Conservation (phyloP, 768 basidiomycete species). For the Rhodocollybia butyracea region DNA sequence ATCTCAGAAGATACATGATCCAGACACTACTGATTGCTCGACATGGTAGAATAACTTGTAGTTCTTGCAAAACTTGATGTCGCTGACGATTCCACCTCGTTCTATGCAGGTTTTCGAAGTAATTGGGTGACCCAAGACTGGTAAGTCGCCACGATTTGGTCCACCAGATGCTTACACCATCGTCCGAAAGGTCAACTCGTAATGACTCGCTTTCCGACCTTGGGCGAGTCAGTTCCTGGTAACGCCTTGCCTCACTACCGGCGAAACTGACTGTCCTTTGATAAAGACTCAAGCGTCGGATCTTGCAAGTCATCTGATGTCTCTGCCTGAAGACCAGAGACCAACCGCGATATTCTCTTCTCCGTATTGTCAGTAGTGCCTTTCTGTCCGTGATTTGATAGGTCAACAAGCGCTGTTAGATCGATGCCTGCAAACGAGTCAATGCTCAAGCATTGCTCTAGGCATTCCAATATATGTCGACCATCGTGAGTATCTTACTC, state of each 20-base stretch:
- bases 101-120: constrained; percentile 6
- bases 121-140: constrained; percentile 3
- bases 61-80: background rate
- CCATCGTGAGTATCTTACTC: constrained; percentile 48
- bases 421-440: constrained; percentile 82
- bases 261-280: background rate
- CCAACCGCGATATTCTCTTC: constrained; percentile 84
- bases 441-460: constrained; percentile 58
- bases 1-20: too few relatives aligned
- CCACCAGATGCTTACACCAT: background rate
- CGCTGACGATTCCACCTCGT: background rate
- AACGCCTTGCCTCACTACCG: background rate
- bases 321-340: constrained; percentile 59
- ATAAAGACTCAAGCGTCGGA: constrained; percentile 59
- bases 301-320: constrained; percentile 59
- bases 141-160: background rate
- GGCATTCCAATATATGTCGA: constrained; percentile 73
- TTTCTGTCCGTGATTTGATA: background rate
- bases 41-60: constrained; percentile 1
- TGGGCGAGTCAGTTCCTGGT: background rate
- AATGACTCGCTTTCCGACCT: constrained; percentile 6
- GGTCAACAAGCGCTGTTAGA: constrained; percentile 45
- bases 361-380: constrained; percentile 70
- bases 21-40: constrained; percentile 6
- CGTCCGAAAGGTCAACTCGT: background rate